A percentile compares a stretch with the other conserved stretches of the same genome.
Evolutionary conservation across 2,329 filamentous ascomycete genomes (phyloP).

Genomic region (Mycosphaerella arachidis): DNA sequence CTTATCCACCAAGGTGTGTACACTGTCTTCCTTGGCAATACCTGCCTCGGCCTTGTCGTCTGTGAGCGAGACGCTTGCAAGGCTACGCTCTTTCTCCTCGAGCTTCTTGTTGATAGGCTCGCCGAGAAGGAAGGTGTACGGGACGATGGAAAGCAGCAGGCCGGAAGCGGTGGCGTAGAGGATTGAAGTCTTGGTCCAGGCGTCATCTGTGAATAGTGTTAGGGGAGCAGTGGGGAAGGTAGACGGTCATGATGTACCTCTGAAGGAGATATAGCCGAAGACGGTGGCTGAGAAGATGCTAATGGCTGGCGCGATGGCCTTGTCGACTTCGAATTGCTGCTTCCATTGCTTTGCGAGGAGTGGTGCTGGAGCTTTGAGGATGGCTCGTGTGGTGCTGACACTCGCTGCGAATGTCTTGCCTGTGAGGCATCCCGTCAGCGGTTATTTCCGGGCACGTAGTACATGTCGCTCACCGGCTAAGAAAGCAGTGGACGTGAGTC

Average conservation of each 20-base stretch:
- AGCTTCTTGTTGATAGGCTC: slow-evolving; percentile 48
- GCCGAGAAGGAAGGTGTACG: slow-evolving; percentile 51
- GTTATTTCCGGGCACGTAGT: neutral
- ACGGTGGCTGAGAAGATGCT: slow-evolving; percentile 40
- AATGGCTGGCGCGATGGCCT: slow-evolving; percentile 37
- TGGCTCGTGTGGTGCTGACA: slow-evolving; percentile 47
- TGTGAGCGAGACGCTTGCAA: slow-evolving; percentile 33
- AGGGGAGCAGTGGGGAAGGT: slow-evolving; percentile 1
- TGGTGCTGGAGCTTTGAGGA: slow-evolving; percentile 53
- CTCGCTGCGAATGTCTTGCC: slow-evolving; percentile 31
- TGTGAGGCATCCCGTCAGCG: slow-evolving; percentile 6
- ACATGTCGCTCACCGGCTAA: slow-evolving; percentile 35
- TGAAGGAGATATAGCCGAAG: slow-evolving; percentile 47
- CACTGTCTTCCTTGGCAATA: slow-evolving; percentile 40
- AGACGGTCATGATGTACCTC: slow-evolving; percentile 24
- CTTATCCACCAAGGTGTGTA: slow-evolving; percentile 51
- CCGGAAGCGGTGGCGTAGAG: slow-evolving; percentile 47
- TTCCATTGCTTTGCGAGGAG: slow-evolving; percentile 55
- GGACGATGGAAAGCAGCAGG: slow-evolving; percentile 45
- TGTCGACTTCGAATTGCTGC: slow-evolving; percentile 40
- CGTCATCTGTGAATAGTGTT: slow-evolving; percentile 7
- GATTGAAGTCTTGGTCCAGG: slow-evolving; percentile 32
- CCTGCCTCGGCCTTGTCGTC: slow-evolving; percentile 8
- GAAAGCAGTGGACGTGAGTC: slow-evolving; percentile 49
- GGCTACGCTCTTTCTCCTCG: slow-evolving; percentile 40